Evolutionary conservation across 306 rosid species (phyloP), one percentile per base, ranked within the genome.

Genomic region (Geum urbanum): DNA sequence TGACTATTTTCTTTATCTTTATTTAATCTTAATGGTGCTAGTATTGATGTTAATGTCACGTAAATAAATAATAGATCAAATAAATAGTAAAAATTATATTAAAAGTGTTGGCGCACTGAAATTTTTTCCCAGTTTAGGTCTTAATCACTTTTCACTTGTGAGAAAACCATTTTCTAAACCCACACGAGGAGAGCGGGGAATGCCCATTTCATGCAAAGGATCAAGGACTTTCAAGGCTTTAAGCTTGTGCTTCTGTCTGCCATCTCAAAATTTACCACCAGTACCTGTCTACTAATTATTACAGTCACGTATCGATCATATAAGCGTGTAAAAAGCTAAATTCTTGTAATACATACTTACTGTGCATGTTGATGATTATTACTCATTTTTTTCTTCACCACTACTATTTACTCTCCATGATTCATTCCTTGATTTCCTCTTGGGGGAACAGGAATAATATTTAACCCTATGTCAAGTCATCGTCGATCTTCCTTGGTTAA

Each of bases 361-460:
- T 15, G 32, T 24, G 5, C 13, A 11, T 27, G n/a, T 60, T 59
- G 18, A 56, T 41, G 64, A 72, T 48, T 18, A 6, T 58, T 50
- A 20, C 41, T 27, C 18, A 52, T 72, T 22, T 19, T 52, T 40
- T 72, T 63, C 39, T 14, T 50, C 49, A 13, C 63, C 70, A 43
- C 35, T 64, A 51, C 55, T 14, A 16, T 51, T 4, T 6, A 4
- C 9, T 15, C 35, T 64, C 77, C 77, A 44, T 54, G 48, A 74
- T 45, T 40, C 35, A 65, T 74, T 74, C 59, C 77, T 74, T 74
- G 77, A 74, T 74, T 74, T 74, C 37, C 66, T 66, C 71, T 13
- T 65, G 52, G n/a, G 10, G 7, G 8, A 41, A 52, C 32, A 41
- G 20, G 2, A 15, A 4, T 0, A 0, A 35, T 10, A 43, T 24